Evolutionary conservation across 1,284 basidiomycete genomes (phyloP), one percentile per base, ranked within the genome.

Genomic region (Boletellus sp.): DNA sequence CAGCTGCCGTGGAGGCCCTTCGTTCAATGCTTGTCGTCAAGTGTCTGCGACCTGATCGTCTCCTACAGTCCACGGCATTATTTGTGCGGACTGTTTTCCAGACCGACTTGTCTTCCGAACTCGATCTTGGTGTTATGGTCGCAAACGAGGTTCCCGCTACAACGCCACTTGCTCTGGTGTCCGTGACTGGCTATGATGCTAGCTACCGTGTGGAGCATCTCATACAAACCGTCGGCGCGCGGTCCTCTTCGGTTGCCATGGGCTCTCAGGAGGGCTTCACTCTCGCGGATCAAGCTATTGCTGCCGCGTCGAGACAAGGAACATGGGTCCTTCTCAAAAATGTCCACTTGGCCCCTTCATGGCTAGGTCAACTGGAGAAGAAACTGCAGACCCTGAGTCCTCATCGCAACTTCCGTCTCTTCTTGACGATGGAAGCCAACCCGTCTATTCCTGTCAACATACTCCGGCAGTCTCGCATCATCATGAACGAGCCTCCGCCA

Each of bases 201-300:
- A 94, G 93, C 68, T 97, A 95, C 69, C 83, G 90, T 48, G 91
- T 97, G 30, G 95, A 97, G 62, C 91, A 89, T 60, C 80, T 97
- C 37, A 86, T 94, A 58, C 84, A 87, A 63, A 82, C 84, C 43
- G 84, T 83, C 12, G 84, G 85, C 22, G 77, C 81, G 37, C 83
- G 85, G 28, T 95, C 91, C 55, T 77, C 85, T 0, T 91, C 92
- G 1, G 91, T 97, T 16, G 95, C 95, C 12, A 97, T 98, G 93
- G 95, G 95, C n/a, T 97, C 94, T 2, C 90, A 93, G 58, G 95
- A 98, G 77, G 94, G 95, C n/a, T 95, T 93, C 70, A 82, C 83
- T 8, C 78, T 93, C 3, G 95, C 95, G 6, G 95, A 98, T 63
- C 93, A 96, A 68, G 93, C 93, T 3, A 97, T 98, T 57, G 87